Conservation (phyloP, 1,284 basidiomycete genomes). For the Ganoderma lucidum region DNA sequence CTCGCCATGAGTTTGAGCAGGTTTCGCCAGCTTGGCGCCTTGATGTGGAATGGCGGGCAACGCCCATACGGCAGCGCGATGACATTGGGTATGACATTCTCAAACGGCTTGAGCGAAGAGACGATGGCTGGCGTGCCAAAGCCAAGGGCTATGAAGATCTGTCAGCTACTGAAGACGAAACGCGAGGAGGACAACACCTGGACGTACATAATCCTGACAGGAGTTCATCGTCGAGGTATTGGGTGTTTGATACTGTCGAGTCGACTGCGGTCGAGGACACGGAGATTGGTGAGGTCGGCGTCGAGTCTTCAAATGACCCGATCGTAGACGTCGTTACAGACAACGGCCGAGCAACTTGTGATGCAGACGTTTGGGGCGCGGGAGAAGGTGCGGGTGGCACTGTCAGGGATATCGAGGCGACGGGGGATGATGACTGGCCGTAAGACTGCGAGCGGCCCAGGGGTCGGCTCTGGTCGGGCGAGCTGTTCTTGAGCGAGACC, state of each 20-base stretch:
- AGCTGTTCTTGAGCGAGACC: constrained; percentile 14
- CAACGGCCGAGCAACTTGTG: neutral
- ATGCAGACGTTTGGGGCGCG: constrained; percentile 4
- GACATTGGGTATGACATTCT: constrained; percentile 68
- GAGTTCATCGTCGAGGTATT: constrained; percentile 68
- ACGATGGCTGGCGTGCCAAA: constrained; percentile 67
- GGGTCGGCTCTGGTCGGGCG: constrained; percentile 5
- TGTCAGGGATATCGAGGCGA: constrained; percentile 11
- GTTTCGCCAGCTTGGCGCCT: constrained; percentile 75
- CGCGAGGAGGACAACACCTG: constrained; percentile 2
- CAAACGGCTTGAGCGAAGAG: constrained; percentile 53
- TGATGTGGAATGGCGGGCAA: constrained; percentile 72
- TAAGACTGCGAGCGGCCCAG: constrained; percentile 28
- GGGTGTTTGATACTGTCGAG: constrained; percentile 50
- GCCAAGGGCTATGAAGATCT: constrained; percentile 60
- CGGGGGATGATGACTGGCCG: constrained; percentile 14
- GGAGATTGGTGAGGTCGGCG: constrained; percentile 2
- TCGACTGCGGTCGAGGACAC: constrained; percentile 13
- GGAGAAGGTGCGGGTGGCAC: constrained; percentile 13
- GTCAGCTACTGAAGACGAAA: constrained; percentile 5
- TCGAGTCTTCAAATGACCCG: constrained; percentile 24
- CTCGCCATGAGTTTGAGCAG: constrained; percentile 76
- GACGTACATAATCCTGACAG: constrained; percentile 71
- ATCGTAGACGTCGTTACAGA: constrained; percentile 16
- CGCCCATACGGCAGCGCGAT: constrained; percentile 74